Percentiles rank a stretch among this genome's conserved stretches.
Conservation (phyloP, 441 rosid species). For the Corymbia citriodora region DNA sequence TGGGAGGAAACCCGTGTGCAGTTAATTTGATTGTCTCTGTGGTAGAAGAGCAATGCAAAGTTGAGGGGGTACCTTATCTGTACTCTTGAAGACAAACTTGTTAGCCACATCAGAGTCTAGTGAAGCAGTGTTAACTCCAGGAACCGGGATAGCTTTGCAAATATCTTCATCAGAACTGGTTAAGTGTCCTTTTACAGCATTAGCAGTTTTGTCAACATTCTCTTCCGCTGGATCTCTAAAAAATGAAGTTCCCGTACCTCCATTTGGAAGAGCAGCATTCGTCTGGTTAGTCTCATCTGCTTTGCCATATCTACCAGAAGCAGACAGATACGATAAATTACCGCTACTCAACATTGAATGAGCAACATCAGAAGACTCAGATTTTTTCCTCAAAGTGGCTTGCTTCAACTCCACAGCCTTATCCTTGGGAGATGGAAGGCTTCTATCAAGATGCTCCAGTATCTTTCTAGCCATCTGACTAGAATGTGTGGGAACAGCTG, state of each 20-base stretch:
- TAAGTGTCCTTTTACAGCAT: conserved; percentile 12
- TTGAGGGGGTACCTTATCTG: conserved; percentile 28
- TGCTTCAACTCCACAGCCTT: conserved; percentile 70
- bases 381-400: conserved; percentile 50
- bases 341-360: conserved; percentile 5
- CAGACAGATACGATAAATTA: conserved; percentile 23
- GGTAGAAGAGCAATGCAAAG: background rate
- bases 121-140: conserved; percentile 20
- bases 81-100: conserved; percentile 19
- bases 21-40: background rate
- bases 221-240: conserved; percentile 21
- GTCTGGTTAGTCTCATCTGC: conserved; percentile 18
- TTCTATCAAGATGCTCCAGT: conserved; percentile 75
- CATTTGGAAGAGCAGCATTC: conserved; percentile 23
- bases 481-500: conserved; percentile 62
- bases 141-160: conserved; percentile 6
- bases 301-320: conserved; percentile 11
- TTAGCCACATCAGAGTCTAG: conserved; percentile 20
- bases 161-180: conserved; percentile 28
- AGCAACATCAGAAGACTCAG: conserved; percentile 28
- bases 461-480: conserved; percentile 73
- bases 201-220: conserved; percentile 14
- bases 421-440: conserved; percentile 53
- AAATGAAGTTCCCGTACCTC: conserved; percentile 20
- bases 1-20: background rate